Percentiles rank a stretch among this genome's conserved stretches.
phyloP scores from a whole-genome alignment of 495 filamentous ascomycete genomes.

The Physcia stellaris region DNA sequence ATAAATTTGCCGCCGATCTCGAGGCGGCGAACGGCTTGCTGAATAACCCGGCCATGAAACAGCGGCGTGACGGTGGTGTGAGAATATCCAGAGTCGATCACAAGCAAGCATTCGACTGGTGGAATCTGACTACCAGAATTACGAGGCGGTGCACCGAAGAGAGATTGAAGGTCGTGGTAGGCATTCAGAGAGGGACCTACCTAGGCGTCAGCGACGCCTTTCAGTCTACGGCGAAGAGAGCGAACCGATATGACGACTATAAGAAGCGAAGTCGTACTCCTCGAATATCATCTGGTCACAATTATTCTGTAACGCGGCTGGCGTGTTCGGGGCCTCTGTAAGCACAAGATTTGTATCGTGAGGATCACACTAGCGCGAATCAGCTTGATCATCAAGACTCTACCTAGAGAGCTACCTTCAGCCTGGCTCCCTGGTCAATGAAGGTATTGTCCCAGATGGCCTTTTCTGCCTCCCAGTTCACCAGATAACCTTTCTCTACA shows the following conservation, averaged over 20 bases:
- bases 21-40: constrained; percentile 70
- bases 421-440: constrained; percentile 46
- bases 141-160: constrained; percentile 35
- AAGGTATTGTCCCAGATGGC: constrained; percentile 93
- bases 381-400: neutral
- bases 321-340: constrained; percentile 81
- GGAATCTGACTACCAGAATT: constrained; percentile 25
- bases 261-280: constrained; percentile 88
- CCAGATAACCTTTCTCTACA: constrained; percentile 87
- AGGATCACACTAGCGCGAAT: constrained; percentile 70
- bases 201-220: too few relatives aligned
- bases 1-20: constrained; percentile 87
- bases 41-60: constrained; percentile 64
- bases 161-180: constrained; percentile 60
- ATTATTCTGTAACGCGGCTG: constrained; percentile 67
- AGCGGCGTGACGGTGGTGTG: constrained; percentile 88
- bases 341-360: constrained; percentile 69
- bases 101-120: constrained; percentile 69
- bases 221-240: too few relatives aligned
- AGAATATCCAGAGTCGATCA: constrained; percentile 87
- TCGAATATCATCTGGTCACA: constrained; percentile 96
- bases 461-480: constrained; percentile 94
- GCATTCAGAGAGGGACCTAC: constrained; percentile 63
- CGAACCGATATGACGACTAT: constrained; percentile 61
- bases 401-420: constrained; percentile 17